Evolutionary conservation across 2,329 filamentous ascomycete genomes (phyloP), one percentile per base, ranked within the genome.

Genomic region (Monosporascus sp.): DNA sequence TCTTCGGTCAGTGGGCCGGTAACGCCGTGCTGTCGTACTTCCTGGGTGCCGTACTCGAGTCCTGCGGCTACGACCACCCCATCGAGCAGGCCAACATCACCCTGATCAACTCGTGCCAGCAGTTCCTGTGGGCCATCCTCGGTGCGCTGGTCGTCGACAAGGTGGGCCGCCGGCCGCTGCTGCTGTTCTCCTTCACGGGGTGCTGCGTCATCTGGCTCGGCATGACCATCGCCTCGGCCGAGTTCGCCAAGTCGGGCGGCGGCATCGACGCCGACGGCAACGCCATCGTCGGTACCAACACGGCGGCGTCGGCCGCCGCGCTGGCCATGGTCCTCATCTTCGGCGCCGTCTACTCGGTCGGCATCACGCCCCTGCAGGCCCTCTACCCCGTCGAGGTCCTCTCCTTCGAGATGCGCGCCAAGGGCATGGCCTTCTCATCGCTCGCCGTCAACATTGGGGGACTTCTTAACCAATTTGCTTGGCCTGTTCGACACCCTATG

Each of bases 311-410:
- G 22, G 72, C 75, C 43, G 77, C 76, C 0, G 71, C 74, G 6
- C 65, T 82, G 15, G 77, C 75, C 22, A 75, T 80, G 61, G 76
- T 81, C 49, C 82, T 81, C 66, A 67, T 82, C 39, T 81, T 80
- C 55, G 76, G 76, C 1, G 75, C 77, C 53, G 70, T 78, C 27
- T 83, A 75, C 66, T 77, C 75, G 1, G 65, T 82, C 49, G 55
- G 55, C 8, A 57, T 57, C 14, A 58, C 56, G 0, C 56, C 56
- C 6, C 56, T 58, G 11, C 75, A 76, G 56, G 72, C 72, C 5
- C 62, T 78, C 24, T 77, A 76, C 56, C 72, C 74, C 1, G 74
- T 77, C 47, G 75, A 78, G 59, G 72, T 73, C 27, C 64, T 77
- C 5, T 71, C 70, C 14, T 77, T 75, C 52, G 73, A 77, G 57